Conservation (phyloP, 2,329 filamentous ascomycete species). For the Calonectria hongkongensis region DNA sequence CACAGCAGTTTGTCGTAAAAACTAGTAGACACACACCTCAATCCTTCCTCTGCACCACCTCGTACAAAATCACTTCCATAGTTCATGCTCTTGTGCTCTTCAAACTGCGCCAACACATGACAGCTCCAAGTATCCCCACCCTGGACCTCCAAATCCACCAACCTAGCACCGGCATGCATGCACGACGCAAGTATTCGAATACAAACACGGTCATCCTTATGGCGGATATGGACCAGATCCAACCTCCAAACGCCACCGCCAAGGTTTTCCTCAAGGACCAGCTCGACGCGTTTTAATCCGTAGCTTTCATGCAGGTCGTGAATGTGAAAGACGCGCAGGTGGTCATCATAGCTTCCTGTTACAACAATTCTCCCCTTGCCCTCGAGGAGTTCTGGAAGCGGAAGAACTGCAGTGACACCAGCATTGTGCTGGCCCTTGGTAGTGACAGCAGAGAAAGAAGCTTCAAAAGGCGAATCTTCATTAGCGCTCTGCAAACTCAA, state of each 20-base stretch:
- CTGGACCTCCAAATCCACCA: slow-evolving; percentile 71
- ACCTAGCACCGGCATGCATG: slow-evolving; percentile 90
- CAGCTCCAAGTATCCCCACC: slow-evolving; percentile 73
- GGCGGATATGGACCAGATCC: slow-evolving; percentile 71
- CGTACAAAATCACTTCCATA: slow-evolving; percentile 86
- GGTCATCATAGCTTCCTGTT: slow-evolving; percentile 95
- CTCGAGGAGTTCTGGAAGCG: slow-evolving; percentile 69
- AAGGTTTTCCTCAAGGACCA: slow-evolving; percentile 80
- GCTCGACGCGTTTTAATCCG: slow-evolving; percentile 64
- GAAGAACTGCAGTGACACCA: slow-evolving; percentile 91
- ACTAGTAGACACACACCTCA: slow-evolving; percentile 80
- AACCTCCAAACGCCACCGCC: slow-evolving; percentile 92
- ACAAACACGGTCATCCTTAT: slow-evolving; percentile 54
- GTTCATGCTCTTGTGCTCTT: slow-evolving; percentile 95
- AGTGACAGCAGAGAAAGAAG: slow-evolving; percentile 53
- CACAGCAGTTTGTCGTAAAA: slow-evolving; percentile 85
- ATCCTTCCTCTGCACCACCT: slow-evolving; percentile 48
- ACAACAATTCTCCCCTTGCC: slow-evolving; percentile 76
- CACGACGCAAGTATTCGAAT: slow-evolving; percentile 85
- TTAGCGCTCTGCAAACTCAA: slow-evolving; percentile 53
- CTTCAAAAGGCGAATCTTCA: slow-evolving; percentile 40
- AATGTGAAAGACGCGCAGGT: slow-evolving; percentile 80
- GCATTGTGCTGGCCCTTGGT: slow-evolving; percentile 79
- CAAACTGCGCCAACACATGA: slow-evolving; percentile 81
- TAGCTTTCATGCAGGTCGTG: slow-evolving; percentile 64